A percentile compares a stretch with the other conserved stretches of the same genome.
Conservation (phyloP, 75 land plant species). For the Cryptomeria japonica region DNA sequence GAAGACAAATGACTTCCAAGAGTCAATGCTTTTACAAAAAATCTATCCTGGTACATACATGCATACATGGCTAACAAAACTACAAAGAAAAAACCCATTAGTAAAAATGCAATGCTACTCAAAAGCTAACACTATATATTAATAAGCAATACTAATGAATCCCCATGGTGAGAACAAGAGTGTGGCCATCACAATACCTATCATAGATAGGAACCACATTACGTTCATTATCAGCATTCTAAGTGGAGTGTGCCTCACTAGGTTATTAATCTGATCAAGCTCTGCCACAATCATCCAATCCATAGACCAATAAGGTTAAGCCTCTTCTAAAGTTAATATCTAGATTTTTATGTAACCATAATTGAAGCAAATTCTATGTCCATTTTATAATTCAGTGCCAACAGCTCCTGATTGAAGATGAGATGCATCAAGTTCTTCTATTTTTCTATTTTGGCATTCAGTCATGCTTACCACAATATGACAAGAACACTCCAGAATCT, state of each 20-base stretch:
- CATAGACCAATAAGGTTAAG: not conserved
- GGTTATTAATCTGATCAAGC: not conserved
- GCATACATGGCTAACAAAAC: not conserved
- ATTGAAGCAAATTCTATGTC: no score
- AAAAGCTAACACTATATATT: not conserved
- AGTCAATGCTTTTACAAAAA: not conserved
- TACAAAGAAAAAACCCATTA: not conserved
- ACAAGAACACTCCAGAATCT: no score
- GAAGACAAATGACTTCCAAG: not conserved
- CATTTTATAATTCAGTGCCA: no score
- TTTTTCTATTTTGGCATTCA: no score
- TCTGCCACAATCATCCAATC: not conserved
- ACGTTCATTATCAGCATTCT: not conserved
- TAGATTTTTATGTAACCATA: no score
- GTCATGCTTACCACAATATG: no score
- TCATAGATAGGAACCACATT: not conserved
- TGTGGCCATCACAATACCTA: not conserved
- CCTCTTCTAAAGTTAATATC: not conserved
- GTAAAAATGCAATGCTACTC: not conserved
- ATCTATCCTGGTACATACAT: not conserved
- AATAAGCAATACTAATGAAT: not conserved
- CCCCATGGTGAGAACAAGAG: not conserved
- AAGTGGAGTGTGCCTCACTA: not conserved
- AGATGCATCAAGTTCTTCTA: no score
- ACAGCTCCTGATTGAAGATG: no score